A percentile compares a stretch with the other conserved stretches of the same genome.
These are phyloP conservation scores for Funneliformis caledonium DNA, from an alignment of 371 early-diverging fungal species.

Conservation along the genomic window DNA sequence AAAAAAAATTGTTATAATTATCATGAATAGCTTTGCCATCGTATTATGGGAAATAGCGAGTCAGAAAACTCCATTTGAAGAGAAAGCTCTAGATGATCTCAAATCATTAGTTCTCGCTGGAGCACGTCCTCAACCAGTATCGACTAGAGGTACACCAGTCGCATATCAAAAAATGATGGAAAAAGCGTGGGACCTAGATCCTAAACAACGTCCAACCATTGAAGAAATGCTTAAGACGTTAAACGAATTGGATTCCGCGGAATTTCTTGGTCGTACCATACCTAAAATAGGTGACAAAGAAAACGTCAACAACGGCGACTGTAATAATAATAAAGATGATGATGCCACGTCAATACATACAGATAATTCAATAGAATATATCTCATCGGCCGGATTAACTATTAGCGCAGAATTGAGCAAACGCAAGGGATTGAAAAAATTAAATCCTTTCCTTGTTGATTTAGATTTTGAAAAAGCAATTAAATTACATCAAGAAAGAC, in stretches of 20 bases:
- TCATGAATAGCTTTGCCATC: constrained; percentile 16
- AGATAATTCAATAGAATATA: background rate
- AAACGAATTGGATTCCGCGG: background rate
- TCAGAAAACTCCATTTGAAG: background rate
- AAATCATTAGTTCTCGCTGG: background rate
- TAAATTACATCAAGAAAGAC: background rate
- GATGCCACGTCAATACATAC: background rate
- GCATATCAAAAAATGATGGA: constrained; percentile 11
- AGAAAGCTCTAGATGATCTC: background rate
- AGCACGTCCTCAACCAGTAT: background rate
- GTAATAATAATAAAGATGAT: background rate
- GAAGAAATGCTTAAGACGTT: background rate
- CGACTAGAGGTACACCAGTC: background rate
- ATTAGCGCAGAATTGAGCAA: too few species aligned
- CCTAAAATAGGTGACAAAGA: background rate
- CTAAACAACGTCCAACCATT: constrained; percentile 7
- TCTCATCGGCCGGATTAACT: too few species aligned
- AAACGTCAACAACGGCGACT: too few species aligned
- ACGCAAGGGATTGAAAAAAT: too few species aligned
- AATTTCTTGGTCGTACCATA: background rate
- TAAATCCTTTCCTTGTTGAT: too few species aligned
- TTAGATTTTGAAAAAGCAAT: background rate
- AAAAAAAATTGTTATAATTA: background rate
- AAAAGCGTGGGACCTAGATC: background rate
- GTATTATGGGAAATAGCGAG: constrained; percentile 21